Evolutionary conservation across 2,329 filamentous ascomycete species (phyloP).

Genomic region (Lachnellula willkommii): DNA sequence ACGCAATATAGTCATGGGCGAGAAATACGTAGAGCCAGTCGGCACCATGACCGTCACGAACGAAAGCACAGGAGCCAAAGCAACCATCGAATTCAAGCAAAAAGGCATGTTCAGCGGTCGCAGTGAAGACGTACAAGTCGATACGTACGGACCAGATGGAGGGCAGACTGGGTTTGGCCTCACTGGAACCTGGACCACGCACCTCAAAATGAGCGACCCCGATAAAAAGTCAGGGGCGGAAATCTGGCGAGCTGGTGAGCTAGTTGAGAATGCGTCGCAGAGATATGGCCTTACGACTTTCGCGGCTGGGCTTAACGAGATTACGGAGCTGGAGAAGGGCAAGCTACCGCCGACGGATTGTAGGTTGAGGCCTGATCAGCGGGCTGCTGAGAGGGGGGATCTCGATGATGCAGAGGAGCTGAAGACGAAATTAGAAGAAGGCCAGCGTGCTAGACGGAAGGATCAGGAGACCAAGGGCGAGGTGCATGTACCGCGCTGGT

Average conservation of each 20-base stretch:
- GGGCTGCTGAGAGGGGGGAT: slow-evolving; percentile 73
- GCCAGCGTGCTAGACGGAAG: slow-evolving; percentile 68
- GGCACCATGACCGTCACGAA: slow-evolving; percentile 82
- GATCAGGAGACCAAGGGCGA: slow-evolving; percentile 72
- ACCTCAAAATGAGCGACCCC: slow-evolving; percentile 60
- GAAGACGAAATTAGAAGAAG: slow-evolving; percentile 81
- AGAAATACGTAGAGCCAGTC: slow-evolving; percentile 96
- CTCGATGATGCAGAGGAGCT: slow-evolving; percentile 77
- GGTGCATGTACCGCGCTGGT: slow-evolving; percentile 75
- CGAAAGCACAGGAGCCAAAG: slow-evolving; percentile 77
- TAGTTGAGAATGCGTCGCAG: slow-evolving; percentile 73
- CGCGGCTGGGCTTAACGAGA: slow-evolving; percentile 79
- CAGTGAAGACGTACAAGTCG: slow-evolving; percentile 80
- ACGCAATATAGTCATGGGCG: slow-evolving; percentile 92
- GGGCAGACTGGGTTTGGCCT: slow-evolving; percentile 62
- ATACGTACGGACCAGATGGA: slow-evolving; percentile 64
- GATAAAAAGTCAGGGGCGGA: slow-evolving; percentile 55
- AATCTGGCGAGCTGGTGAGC: slow-evolving; percentile 71
- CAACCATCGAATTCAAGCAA: slow-evolving; percentile 83
- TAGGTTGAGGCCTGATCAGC: slow-evolving; percentile 80
- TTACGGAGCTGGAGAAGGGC: slow-evolving; percentile 71
- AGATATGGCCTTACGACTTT: slow-evolving; percentile 88
- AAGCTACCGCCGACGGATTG: slow-evolving; percentile 77
- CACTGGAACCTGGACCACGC: slow-evolving; percentile 77
- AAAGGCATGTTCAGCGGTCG: slow-evolving; percentile 97